Conservation (phyloP, 208 protist species). For the Wallacemonas sp. region DNA sequence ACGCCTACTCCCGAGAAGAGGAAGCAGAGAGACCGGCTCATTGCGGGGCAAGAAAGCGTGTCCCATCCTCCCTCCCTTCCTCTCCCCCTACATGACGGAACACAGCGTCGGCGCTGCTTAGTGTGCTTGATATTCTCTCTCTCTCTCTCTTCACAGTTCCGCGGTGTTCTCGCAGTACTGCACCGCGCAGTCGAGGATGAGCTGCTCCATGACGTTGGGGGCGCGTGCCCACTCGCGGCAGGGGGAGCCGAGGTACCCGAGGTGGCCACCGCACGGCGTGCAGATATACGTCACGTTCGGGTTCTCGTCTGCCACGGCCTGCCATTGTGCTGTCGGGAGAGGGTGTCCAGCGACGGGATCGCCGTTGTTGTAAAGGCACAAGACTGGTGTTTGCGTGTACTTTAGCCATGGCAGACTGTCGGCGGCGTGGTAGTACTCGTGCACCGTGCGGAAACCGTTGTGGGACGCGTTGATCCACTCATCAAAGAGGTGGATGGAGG, state of each 20-base stretch:
- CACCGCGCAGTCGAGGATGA: constrained; percentile 12
- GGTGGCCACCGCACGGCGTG: constrained; percentile 32
- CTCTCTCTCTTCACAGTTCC: constrained; percentile 8
- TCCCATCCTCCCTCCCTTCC: too few relatives aligned
- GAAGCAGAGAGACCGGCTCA: too few relatives aligned
- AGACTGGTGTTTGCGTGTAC: constrained; percentile 9
- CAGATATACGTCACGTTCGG: constrained; percentile 22
- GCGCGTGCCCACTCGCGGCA: constrained; percentile 18
- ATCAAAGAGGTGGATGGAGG: constrained; percentile 22
- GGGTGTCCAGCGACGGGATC: constrained; percentile 23
- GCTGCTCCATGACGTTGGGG: constrained; percentile 20
- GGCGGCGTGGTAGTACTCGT: constrained; percentile 34
- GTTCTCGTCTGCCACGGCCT: constrained; percentile 15
- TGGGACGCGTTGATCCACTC: constrained; percentile 27
- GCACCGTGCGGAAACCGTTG: constrained; percentile 23
- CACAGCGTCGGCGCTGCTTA: too few relatives aligned
- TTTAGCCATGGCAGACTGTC: constrained; percentile 14
- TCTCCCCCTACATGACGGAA: too few relatives aligned
- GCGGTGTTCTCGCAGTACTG: constrained; percentile 5
- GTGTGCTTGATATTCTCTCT: neutral
- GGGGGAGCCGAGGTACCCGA: constrained; percentile 35
- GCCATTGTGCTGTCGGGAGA: constrained; percentile 11
- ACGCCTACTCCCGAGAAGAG: too few relatives aligned
- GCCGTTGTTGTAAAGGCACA: constrained; percentile 18
- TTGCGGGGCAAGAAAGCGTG: too few relatives aligned